phyloP scores from a whole-genome alignment of 2,329 filamentous ascomycete genomes.

The Colletotrichum sp. region DNA sequence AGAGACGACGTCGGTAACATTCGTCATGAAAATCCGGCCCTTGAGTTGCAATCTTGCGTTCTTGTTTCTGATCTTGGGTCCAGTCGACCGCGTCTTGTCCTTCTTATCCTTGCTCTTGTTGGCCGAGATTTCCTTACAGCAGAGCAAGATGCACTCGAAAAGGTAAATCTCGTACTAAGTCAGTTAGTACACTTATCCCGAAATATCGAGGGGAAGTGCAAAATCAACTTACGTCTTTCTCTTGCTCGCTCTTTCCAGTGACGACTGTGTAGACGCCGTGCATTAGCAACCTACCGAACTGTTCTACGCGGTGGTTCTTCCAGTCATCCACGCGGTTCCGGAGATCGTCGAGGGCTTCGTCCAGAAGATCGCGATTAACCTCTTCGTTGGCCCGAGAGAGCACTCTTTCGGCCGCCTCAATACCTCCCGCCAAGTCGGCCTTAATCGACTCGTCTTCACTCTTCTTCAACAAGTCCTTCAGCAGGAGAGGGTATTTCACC shows the following conservation, averaged over 20 bases:
- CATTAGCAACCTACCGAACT: slow-evolving; percentile 88
- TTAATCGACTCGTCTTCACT: slow-evolving; percentile 75
- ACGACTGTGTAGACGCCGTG: slow-evolving; percentile 92
- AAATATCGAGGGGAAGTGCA: not conserved
- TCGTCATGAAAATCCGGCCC: slow-evolving; percentile 98
- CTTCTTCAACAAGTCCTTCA: slow-evolving; percentile 90
- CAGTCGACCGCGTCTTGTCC: slow-evolving; percentile 62
- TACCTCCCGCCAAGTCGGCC: slow-evolving; percentile 76
- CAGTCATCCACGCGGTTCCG: slow-evolving; percentile 89
- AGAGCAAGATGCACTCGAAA: slow-evolving; percentile 93
- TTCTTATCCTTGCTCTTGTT: slow-evolving; percentile 84
- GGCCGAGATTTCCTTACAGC: slow-evolving; percentile 92
- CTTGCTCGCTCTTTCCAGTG: slow-evolving; percentile 87
- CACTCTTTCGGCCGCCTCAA: slow-evolving; percentile 81
- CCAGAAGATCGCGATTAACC: slow-evolving; percentile 84
- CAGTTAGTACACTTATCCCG: not conserved
- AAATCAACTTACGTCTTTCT: slow-evolving; percentile 75
- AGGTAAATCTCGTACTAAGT: slow-evolving; percentile 93
- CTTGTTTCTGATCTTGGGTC: slow-evolving; percentile 64
- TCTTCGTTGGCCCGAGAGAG: slow-evolving; percentile 88
- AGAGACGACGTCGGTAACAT: slow-evolving; percentile 93
- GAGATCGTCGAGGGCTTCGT: slow-evolving; percentile 84
- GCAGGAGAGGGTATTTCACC: slow-evolving; percentile 90
- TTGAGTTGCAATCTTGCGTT: slow-evolving; percentile 91
- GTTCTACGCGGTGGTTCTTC: slow-evolving; percentile 90